A percentile compares a stretch with the other conserved stretches of the same genome.
phyloP scores from a whole-genome alignment of 2,329 filamentous ascomycete genomes.

The Hypomyces rosellus region DNA sequence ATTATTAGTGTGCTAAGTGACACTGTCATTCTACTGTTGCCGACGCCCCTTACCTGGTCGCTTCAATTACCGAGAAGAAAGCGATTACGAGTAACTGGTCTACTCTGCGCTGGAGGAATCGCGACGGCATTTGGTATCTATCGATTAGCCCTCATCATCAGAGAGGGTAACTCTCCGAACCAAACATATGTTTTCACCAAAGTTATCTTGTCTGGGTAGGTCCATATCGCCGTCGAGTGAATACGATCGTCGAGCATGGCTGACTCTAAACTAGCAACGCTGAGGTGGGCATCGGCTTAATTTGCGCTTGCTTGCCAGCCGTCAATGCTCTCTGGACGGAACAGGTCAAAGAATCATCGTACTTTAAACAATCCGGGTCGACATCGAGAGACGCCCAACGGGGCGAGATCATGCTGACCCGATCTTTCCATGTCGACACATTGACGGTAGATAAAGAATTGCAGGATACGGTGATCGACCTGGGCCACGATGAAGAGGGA shows the following conservation, averaged over 20 bases:
- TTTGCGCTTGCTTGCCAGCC: conserved; percentile 26
- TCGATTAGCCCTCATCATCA: conserved; percentile 21
- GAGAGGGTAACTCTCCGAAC: conserved; percentile 18
- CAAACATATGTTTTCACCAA: conserved; percentile 23
- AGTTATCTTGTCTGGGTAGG: conserved; percentile 20
- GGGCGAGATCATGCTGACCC: conserved; percentile 25
- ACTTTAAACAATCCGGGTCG: conserved; percentile 17
- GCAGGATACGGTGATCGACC: conserved; percentile 9
- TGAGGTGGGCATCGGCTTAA: conserved; percentile 25
- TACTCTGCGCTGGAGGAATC: conserved; percentile 26
- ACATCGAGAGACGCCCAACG: conserved; percentile 7
- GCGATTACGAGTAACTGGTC: conserved; percentile 23
- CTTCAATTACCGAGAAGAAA: conserved; percentile 24
- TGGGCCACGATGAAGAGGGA: conserved; percentile 19
- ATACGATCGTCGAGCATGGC: too few relatives aligned
- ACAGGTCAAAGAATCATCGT: conserved; percentile 16
- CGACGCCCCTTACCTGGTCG: conserved; percentile 26
- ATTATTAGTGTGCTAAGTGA: conserved; percentile 27
- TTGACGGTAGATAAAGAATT: conserved; percentile 12
- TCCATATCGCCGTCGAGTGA: neutral
- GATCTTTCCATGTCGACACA: conserved; percentile 22
- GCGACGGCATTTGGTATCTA: conserved; percentile 27
- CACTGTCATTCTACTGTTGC: conserved; percentile 24
- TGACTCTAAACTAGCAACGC: conserved; percentile 19
- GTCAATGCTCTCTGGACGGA: conserved; percentile 18